phyloP scores from a whole-genome alignment of 2,329 filamentous ascomycete species.

The Fusarium nanum region DNA sequence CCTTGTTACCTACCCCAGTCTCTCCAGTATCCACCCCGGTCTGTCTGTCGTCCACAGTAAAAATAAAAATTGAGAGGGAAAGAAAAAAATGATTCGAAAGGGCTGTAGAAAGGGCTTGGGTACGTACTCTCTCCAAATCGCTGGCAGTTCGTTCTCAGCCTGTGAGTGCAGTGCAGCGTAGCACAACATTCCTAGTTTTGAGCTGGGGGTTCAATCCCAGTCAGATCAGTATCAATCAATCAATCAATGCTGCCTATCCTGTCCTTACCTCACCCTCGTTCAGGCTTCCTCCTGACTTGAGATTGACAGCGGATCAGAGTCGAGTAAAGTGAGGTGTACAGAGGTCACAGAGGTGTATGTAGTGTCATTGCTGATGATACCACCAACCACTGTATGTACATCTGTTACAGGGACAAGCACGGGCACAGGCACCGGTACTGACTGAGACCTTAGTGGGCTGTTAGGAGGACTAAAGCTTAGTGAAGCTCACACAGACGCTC shows the following conservation, averaged over 20 bases:
- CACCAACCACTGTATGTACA: slow-evolving; percentile 2
- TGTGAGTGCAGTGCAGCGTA: slow-evolving; percentile 3
- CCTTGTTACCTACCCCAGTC: slow-evolving; percentile 38
- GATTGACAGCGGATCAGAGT: slow-evolving; percentile 34
- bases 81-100: slow-evolving; percentile 26
- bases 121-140: slow-evolving; percentile 29
- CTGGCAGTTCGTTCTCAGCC: slow-evolving; percentile 16
- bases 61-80: slow-evolving; percentile 15
- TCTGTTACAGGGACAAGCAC: slow-evolving; percentile 35
- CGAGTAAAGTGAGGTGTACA: slow-evolving; percentile 16
- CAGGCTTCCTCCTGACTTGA: slow-evolving; percentile 41
- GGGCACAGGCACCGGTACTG: slow-evolving; percentile 24
- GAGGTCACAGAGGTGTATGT: slow-evolving; percentile 10
- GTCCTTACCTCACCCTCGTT: slow-evolving; percentile 17
- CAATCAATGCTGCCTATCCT: slow-evolving; percentile 26
- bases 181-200: slow-evolving; percentile 17
- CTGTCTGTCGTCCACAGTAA: slow-evolving; percentile 35
- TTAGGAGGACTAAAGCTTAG: slow-evolving; percentile 23
- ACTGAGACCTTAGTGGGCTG: slow-evolving; percentile 28
- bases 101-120: slow-evolving; percentile 10
- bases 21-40: slow-evolving; percentile 44
- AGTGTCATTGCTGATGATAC: neutral
- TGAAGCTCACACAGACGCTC: slow-evolving; percentile 35
- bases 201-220: slow-evolving; percentile 21
- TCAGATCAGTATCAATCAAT: slow-evolving; percentile 33